A percentile compares a stretch with the other conserved stretches of the same genome.
Conservation (phyloP, 345 rosid species). For the Acer yangbiense region DNA sequence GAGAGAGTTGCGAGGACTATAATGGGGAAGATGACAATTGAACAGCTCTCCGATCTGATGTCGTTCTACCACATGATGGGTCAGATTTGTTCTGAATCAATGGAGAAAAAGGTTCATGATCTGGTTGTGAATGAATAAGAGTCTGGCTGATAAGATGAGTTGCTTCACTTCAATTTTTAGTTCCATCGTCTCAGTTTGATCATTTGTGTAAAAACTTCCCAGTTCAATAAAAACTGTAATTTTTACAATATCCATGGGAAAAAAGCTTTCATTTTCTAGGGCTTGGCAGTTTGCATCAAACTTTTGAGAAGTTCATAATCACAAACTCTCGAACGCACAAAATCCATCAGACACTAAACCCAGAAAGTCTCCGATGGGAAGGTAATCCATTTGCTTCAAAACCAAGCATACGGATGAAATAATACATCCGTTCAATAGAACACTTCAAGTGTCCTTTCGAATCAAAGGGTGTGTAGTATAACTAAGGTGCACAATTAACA, state of each 20-base stretch:
- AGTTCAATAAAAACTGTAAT: background rate
- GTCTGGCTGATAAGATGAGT: background rate
- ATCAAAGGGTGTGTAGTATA: too few species aligned
- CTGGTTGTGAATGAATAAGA: background rate
- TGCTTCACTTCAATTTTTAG: background rate
- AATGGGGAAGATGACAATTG: constrained; percentile 48
- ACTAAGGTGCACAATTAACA: too few species aligned
- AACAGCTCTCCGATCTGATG: constrained; percentile 45
- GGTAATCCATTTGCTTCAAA: too few species aligned
- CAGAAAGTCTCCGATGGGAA: too few species aligned
- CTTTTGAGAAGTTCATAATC: background rate
- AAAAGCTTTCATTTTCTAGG: too few species aligned
- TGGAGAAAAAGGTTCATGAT: constrained; percentile 43
- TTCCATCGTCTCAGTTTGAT: background rate
- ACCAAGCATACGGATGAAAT: too few species aligned
- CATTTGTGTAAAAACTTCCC: background rate
- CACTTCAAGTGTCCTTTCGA: too few species aligned
- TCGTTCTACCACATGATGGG: constrained; percentile 59
- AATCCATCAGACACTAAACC: too few species aligned
- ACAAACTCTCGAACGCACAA: too few species aligned
- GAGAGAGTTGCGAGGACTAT: constrained; percentile 40
- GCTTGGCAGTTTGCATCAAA: too few species aligned
- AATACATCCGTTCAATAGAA: too few species aligned
- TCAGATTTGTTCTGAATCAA: constrained; percentile 49
- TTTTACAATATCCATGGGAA: too few species aligned